phyloP scores from a whole-genome alignment of 2,329 filamentous ascomycete species.

The Blastomyces parvus region DNA sequence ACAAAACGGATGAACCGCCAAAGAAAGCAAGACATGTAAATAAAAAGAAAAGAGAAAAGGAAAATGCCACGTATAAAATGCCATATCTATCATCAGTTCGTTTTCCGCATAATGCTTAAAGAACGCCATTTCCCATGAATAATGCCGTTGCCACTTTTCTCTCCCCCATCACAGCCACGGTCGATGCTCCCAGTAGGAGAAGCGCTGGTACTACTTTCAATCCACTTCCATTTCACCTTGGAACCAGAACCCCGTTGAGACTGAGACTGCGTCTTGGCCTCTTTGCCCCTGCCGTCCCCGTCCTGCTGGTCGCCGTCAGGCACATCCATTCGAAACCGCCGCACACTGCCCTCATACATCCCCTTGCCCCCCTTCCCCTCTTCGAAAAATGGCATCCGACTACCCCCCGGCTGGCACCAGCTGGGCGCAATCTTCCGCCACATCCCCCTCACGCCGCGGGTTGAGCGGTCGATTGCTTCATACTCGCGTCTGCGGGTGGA shows the following conservation, averaged over 20 bases:
- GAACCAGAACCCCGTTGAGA: background rate
- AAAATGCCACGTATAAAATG: background rate
- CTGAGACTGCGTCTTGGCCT: background rate
- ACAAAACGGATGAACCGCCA: too few relatives aligned
- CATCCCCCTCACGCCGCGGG: slow-evolving; percentile 34
- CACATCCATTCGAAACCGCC: slow-evolving; percentile 38
- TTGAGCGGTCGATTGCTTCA: slow-evolving; percentile 45
- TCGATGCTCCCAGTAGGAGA: background rate
- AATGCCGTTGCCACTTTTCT: background rate
- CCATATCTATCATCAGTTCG: background rate
- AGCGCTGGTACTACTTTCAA: slow-evolving; percentile 6
- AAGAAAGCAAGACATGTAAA: too few relatives aligned
- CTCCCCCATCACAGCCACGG: background rate
- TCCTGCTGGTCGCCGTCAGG: slow-evolving; percentile 21
- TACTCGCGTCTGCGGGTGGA: slow-evolving; percentile 38
- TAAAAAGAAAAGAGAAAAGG: background rate
- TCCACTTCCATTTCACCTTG: slow-evolving; percentile 4
- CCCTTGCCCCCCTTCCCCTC: slow-evolving; percentile 28
- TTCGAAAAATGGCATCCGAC: slow-evolving; percentile 35
- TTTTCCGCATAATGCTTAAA: slow-evolving; percentile 3
- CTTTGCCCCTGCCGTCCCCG: background rate
- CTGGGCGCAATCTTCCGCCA: slow-evolving; percentile 34
- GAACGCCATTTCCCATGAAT: slow-evolving; percentile 6
- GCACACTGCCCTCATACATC: slow-evolving; percentile 36
- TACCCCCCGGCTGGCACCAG: slow-evolving; percentile 29